phyloP scores from a whole-genome alignment of 805 yeast species.

The Candida yuanshanica region DNA sequence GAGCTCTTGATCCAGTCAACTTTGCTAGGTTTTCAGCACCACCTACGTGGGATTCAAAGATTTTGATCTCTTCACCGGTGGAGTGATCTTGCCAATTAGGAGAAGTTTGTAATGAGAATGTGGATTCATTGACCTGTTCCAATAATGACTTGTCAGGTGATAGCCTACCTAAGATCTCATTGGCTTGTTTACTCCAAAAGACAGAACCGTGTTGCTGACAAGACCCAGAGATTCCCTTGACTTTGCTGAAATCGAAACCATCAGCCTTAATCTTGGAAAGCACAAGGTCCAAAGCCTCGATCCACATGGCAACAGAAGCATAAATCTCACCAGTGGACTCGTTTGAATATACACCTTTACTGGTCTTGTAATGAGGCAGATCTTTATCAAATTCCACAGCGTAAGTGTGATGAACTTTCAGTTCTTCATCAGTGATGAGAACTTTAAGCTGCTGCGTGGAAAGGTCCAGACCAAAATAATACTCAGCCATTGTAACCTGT shows the following conservation, averaged over 20 bases:
- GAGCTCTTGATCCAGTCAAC: slow-evolving; percentile 82
- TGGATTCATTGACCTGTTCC: slow-evolving; percentile 41
- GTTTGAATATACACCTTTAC: slow-evolving; percentile 63
- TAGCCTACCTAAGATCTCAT: slow-evolving; percentile 34
- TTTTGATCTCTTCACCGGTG: slow-evolving; percentile 61
- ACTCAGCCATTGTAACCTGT: slow-evolving; percentile 3
- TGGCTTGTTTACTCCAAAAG: slow-evolving; percentile 58
- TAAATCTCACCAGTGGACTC: slow-evolving; percentile 53
- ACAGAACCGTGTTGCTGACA: slow-evolving; percentile 94
- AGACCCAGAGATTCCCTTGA: slow-evolving; percentile 72
- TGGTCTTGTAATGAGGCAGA: slow-evolving; percentile 54
- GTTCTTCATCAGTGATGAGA: slow-evolving; percentile 50
- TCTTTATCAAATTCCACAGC: slow-evolving; percentile 69
- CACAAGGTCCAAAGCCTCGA: slow-evolving; percentile 70
- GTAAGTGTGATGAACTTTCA: slow-evolving; percentile 51
- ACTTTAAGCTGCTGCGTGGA: slow-evolving; percentile 88
- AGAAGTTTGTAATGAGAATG: slow-evolving; percentile 58
- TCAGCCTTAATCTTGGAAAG: slow-evolving; percentile 45
- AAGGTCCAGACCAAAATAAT: slow-evolving; percentile 67
- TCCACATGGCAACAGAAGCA: slow-evolving; percentile 88
- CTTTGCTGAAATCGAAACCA: slow-evolving; percentile 51
- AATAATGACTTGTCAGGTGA: slow-evolving; percentile 29
- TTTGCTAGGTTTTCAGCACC: slow-evolving; percentile 56
- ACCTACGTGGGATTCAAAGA: slow-evolving; percentile 56
- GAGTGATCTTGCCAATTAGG: slow-evolving; percentile 97